Evolutionary conservation across 2,329 filamentous ascomycete genomes (phyloP).

Genomic region (Aspergillus viridinutans): DNA sequence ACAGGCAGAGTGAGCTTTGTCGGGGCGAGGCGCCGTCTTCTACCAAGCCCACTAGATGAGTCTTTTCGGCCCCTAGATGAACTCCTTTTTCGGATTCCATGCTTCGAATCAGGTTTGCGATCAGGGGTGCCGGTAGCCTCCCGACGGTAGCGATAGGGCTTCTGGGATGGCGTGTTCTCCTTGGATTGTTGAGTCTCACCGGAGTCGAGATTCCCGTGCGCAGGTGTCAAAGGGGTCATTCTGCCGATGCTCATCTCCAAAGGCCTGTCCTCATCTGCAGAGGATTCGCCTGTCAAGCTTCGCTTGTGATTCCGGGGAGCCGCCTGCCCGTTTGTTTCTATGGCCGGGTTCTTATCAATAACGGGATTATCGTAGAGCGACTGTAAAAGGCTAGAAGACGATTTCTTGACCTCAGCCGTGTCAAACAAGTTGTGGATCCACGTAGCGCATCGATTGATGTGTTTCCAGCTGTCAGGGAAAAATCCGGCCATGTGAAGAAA

Average conservation of each 20-base stretch:
- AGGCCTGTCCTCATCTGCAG: constrained; percentile 74
- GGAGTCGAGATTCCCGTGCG: constrained; percentile 20
- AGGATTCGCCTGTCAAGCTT: constrained; percentile 53
- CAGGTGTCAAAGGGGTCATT: constrained; percentile 18
- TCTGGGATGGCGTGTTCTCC: not conserved
- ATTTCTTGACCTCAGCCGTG: constrained; percentile 17
- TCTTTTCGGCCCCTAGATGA: constrained; percentile 8
- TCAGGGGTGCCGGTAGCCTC: not conserved
- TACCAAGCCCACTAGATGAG: constrained; percentile 5
- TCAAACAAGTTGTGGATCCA: constrained; percentile 80
- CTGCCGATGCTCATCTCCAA: constrained; percentile 70
- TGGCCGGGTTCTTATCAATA: constrained; percentile 2
- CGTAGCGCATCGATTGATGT: constrained; percentile 70
- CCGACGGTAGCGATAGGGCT: not conserved
- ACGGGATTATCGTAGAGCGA: constrained; percentile 2
- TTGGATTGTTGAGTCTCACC: not conserved
- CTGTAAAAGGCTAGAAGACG: constrained; percentile 15
- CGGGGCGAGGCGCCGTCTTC: constrained; percentile 11
- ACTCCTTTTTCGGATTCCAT: not conserved
- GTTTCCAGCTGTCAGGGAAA: constrained; percentile 86
- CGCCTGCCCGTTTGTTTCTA: constrained; percentile 7
- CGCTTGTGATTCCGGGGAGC: constrained; percentile 44
- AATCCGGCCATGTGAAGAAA: constrained; percentile 87
- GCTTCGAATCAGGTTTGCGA: constrained; percentile 4
- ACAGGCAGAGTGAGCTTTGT: constrained; percentile 16